A percentile compares a stretch with the other conserved stretches of the same genome.
phyloP scores from a whole-genome alignment of 352 stramenopile genomes.

The Peronospora farinosa region DNA sequence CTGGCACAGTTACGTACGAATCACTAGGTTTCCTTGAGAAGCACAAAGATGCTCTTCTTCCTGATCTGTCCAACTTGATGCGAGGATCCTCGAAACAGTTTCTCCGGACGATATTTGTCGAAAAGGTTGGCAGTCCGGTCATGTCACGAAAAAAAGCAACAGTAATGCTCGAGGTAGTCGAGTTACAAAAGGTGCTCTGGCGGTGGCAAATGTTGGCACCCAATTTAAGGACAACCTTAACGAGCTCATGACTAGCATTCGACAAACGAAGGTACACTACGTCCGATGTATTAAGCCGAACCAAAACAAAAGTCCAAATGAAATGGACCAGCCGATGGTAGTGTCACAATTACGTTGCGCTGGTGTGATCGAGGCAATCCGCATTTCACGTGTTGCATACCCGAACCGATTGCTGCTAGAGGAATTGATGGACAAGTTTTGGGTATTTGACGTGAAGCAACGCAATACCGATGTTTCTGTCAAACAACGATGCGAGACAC shows the following conservation, averaged over 20 bases:
- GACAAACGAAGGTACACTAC: conserved; percentile 94
- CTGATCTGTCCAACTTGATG: conserved; percentile 88
- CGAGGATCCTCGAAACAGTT: conserved; percentile 60
- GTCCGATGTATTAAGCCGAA: conserved; percentile 99
- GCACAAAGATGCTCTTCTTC: conserved; percentile 91
- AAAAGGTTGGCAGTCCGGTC: conserved; percentile 25
- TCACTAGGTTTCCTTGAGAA: conserved; percentile 92
- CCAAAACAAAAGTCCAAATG: conserved; percentile 85
- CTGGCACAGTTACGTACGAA: conserved; percentile 89
- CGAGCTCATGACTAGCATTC: conserved; percentile 91
- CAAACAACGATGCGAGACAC: conserved; percentile 39
- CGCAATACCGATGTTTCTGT: conserved; percentile 36
- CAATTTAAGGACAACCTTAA: conserved; percentile 89
- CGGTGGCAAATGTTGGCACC: conserved; percentile 57
- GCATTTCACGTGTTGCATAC: conserved; percentile 96
- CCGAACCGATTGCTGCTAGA: conserved; percentile 91
- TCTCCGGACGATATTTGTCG: conserved; percentile 43
- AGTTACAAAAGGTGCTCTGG: conserved; percentile 41
- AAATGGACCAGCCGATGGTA: conserved; percentile 89
- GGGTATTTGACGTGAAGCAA: conserved; percentile 51
- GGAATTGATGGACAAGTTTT: conserved; percentile 75
- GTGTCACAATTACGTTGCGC: conserved; percentile 95
- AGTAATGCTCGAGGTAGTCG: conserved; percentile 30
- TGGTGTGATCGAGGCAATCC: conserved; percentile 98
- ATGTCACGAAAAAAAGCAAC: conserved; percentile 21